Conservation (phyloP, 805 yeast species). For the Ogataea chonburiensis region DNA sequence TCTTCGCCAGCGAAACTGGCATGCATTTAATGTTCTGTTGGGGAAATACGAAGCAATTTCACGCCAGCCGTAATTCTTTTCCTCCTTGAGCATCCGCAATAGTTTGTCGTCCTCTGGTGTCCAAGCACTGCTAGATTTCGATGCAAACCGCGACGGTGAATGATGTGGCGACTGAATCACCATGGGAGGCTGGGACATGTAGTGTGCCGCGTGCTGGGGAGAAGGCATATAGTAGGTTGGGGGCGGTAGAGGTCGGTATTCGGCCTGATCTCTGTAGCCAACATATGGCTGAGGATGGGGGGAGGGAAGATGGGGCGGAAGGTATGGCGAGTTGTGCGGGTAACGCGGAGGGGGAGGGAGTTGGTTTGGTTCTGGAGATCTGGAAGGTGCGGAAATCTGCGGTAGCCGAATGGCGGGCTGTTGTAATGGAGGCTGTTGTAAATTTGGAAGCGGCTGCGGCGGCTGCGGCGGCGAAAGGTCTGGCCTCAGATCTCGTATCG, state of each 20-base stretch:
- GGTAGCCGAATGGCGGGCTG: neutral
- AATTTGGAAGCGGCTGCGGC: neutral
- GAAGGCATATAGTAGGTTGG: slow-evolving; percentile 7
- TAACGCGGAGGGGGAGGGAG: slow-evolving; percentile 2
- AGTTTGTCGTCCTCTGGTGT: slow-evolving; percentile 73
- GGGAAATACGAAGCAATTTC: slow-evolving; percentile 78
- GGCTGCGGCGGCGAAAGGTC: slow-evolving; percentile 12
- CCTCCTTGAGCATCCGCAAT: slow-evolving; percentile 74
- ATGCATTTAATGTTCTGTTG: slow-evolving; percentile 83
- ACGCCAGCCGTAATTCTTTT: slow-evolving; percentile 84
- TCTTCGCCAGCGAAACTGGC: slow-evolving; percentile 88
- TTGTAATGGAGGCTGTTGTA: neutral
- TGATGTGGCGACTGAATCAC: slow-evolving; percentile 1
- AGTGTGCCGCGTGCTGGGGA: neutral
- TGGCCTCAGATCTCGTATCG: slow-evolving; percentile 14
- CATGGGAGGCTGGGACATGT: neutral
- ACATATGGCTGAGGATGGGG: no score
- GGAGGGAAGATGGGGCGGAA: slow-evolving; percentile 3
- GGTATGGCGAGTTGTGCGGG: neutral
- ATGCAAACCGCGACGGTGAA: slow-evolving; percentile 9
- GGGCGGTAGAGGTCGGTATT: slow-evolving; percentile 3
- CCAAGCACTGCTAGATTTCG: slow-evolving; percentile 54
- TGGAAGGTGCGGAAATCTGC: slow-evolving; percentile 1
- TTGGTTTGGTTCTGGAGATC: slow-evolving; percentile 2
- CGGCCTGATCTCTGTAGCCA: slow-evolving; percentile 1